phyloP scores from a whole-genome alignment of 148 eudicot genomes.

The Silene latifolia region DNA sequence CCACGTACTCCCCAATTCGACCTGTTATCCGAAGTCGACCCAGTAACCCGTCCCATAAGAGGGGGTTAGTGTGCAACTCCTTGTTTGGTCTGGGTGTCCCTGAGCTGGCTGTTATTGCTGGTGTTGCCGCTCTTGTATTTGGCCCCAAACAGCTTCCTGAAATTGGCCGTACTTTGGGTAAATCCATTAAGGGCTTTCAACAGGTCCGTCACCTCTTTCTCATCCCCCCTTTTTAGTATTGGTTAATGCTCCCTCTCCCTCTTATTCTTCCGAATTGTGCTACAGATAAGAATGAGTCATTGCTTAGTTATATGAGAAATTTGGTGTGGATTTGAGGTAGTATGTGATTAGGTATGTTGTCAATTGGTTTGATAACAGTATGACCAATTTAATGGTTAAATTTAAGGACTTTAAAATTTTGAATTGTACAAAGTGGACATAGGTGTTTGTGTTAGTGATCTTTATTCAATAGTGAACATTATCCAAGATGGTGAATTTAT shows the following conservation, averaged over 20 bases:
- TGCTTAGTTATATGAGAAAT: too few relatives aligned
- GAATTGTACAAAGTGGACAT: too few relatives aligned
- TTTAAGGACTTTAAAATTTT: too few relatives aligned
- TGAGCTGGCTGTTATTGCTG: slow-evolving; percentile 87
- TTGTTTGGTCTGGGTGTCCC: slow-evolving; percentile 90
- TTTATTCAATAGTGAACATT: not conserved
- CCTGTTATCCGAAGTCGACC: slow-evolving; percentile 27
- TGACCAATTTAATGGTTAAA: too few relatives aligned
- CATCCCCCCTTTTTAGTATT: too few relatives aligned
- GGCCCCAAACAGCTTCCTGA: slow-evolving; percentile 90
- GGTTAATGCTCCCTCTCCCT: too few relatives aligned
- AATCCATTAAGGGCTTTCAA: slow-evolving; percentile 89
- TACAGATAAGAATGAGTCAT: too few relatives aligned
- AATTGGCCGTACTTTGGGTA: slow-evolving; percentile 79
- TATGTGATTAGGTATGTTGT: too few relatives aligned
- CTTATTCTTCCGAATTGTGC: too few relatives aligned
- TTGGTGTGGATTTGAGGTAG: too few relatives aligned
- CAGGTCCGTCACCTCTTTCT: slow-evolving; percentile 43
- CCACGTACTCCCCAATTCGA: slow-evolving; percentile 19
- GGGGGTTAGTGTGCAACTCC: slow-evolving; percentile 52
- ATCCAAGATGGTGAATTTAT: not conserved
- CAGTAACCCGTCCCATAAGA: slow-evolving; percentile 16
- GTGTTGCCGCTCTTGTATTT: slow-evolving; percentile 78
- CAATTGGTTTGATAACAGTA: too few relatives aligned
- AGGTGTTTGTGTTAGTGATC: not conserved